Evolutionary conservation across 768 basidiomycete genomes (phyloP).

Genomic region (Termitomyces sp.): DNA sequence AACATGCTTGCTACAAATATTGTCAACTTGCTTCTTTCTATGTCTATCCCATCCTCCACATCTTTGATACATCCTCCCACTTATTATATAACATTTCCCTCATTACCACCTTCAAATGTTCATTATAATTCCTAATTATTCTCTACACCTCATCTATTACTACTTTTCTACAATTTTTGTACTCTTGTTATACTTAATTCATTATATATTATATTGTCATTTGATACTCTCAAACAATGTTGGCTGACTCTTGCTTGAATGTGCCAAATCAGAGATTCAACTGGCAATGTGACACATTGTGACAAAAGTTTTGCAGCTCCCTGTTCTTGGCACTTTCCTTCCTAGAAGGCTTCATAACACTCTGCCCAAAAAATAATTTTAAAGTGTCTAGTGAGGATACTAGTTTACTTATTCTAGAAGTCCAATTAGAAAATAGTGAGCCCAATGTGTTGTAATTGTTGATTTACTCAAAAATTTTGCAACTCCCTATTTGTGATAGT

Average conservation of each 20-base stretch:
- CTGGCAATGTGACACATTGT: background rate
- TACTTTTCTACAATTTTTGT: too few species aligned
- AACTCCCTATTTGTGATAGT: background rate
- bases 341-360: background rate
- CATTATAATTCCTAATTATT: too few species aligned
- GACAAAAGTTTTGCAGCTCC: background rate
- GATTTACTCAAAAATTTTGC: background rate
- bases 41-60: too few species aligned
- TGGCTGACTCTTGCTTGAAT: background rate
- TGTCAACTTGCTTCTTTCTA: background rate
- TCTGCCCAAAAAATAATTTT: background rate
- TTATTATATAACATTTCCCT: too few species aligned
- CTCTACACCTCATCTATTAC: too few species aligned
- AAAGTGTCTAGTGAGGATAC: background rate
- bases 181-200: too few species aligned
- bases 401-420: background rate
- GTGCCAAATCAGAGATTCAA: background rate
- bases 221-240: too few species aligned
- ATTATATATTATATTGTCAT: too few species aligned
- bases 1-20: background rate
- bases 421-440: background rate
- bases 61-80: too few species aligned
- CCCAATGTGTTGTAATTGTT: background rate
- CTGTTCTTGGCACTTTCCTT: too few species aligned
- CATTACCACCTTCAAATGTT: too few species aligned